Base-by-base conservation (phyloP, 2,329 filamentous ascomycete genomes). In the Microsporum canis region DNA sequence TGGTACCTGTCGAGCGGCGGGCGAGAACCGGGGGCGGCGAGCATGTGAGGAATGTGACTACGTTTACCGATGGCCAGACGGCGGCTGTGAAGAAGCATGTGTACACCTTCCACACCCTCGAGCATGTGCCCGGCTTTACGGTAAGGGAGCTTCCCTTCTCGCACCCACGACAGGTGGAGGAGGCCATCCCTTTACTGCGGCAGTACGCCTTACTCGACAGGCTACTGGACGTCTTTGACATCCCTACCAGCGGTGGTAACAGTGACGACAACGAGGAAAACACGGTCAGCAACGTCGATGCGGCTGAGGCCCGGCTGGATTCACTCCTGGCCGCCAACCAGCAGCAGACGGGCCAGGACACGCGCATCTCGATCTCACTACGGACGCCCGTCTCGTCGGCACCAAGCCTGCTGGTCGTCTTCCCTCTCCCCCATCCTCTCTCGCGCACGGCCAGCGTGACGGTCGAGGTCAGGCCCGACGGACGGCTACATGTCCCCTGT, bases 241-340 rank as follows among this genome's bases (percentile, higher is more conserved):
- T 63, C 27, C 58, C 68, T 34, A 58, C 61, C 0, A 65, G 12
- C 17, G 5, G 45, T 12, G 8, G 12, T 29, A 51, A 43, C 7
- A 2, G 61, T 12, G 61, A 57, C 7, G 38, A 47, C 38, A 33
- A 62, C 41, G 58, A 60, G 45, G 59, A 56, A 17, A 57, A 58
- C 38, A 61, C 49, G 14, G 61, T 45, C 33, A 60, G 81, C 65
- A 75, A 82, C 59, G 68, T 72, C 31, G 71, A 75, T 43, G 68
- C 71, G 3, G 71, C 70, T 23, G 68, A 74, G 14, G 76, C 77
- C 0, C 86, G 88, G 68, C 81, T 84, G 62, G 75, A 79, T 23
- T 78, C 77, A 10, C 78, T 92, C 17, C 76, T 77, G 29, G 64
- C 65, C 29, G 27, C 47, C 10, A 36, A 36, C 7, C n/a, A 23